phyloP scores from a whole-genome alignment of 805 yeast species.

The Brettanomyces sp. region DNA sequence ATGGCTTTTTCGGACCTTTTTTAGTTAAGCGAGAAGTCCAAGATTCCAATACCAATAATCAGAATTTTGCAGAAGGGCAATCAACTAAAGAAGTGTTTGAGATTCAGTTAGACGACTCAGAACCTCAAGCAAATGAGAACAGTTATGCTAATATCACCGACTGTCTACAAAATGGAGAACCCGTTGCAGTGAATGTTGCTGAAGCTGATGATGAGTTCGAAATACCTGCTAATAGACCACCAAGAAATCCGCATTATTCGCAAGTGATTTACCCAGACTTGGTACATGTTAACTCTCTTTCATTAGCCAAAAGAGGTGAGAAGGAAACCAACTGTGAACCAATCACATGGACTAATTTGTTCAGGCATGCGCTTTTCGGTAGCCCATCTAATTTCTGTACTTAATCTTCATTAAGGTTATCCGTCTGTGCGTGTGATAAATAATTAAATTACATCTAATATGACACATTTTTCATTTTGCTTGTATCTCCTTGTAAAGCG shows the following conservation, averaged over 20 bases:
- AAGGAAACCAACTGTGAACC: constrained; percentile 29
- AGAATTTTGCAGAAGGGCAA: constrained; percentile 6
- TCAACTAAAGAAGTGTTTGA: constrained; percentile 6
- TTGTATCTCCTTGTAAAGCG: too few relatives aligned
- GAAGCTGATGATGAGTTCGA: not conserved
- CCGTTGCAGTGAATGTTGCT: not conserved
- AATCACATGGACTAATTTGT: constrained; percentile 43
- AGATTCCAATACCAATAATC: not conserved
- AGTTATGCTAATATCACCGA: constrained; percentile 10
- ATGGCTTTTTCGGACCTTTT: not conserved
- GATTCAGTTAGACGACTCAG: constrained; percentile 19
- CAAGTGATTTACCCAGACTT: constrained; percentile 15
- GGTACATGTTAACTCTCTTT: not conserved
- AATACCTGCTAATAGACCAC: not conserved
- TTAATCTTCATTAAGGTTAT: too few relatives aligned
- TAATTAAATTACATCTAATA: too few relatives aligned
- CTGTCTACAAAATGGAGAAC: constrained; percentile 1
- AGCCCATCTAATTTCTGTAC: constrained; percentile 5
- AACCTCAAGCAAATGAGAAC: constrained; percentile 9
- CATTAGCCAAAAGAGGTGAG: not conserved
- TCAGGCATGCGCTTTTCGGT: constrained; percentile 43
- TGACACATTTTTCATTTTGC: too few relatives aligned
- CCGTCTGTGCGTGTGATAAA: too few relatives aligned
- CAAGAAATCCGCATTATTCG: constrained; percentile 10
- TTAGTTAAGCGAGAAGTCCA: not conserved